A percentile compares a stretch with the other conserved stretches of the same genome.
Evolutionary conservation across 2,329 filamentous ascomycete species (phyloP).

Genomic region (Hypoxylon sp.): DNA sequence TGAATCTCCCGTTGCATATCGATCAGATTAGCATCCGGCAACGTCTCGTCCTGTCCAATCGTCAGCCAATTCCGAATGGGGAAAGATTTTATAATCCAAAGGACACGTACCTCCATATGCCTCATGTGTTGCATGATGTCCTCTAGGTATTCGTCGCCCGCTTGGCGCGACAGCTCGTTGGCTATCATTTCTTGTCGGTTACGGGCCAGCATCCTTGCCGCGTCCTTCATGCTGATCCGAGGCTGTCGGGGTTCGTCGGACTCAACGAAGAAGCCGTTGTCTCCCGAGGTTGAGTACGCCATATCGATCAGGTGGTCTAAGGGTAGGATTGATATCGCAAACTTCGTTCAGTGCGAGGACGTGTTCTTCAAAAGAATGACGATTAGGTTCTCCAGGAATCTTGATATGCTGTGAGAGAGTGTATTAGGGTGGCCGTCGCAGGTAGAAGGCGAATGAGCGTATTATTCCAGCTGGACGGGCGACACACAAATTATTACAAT

Average conservation of each 20-base stretch:
- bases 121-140: constrained; percentile 95
- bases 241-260: constrained; percentile 62
- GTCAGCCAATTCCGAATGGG: constrained; percentile 30
- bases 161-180: constrained; percentile 86
- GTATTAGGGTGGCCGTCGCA: constrained; percentile 54
- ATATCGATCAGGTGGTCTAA: constrained; percentile 55
- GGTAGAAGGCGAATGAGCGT: constrained; percentile 57
- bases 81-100: constrained; percentile 5
- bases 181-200: constrained; percentile 89
- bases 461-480: constrained; percentile 60
- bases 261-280: constrained; percentile 69
- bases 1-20: constrained; percentile 99
- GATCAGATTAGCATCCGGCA: constrained; percentile 96
- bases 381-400: constrained; percentile 67
- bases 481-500: constrained; percentile 64
- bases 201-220: constrained; percentile 81
- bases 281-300: constrained; percentile 58
- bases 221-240: constrained; percentile 79
- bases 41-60: constrained; percentile 75
- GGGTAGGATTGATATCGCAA: constrained; percentile 50
- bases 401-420: constrained; percentile 53
- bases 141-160: constrained; percentile 91
- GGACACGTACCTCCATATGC: constrained; percentile 82
- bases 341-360: constrained; percentile 45
- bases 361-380: constrained; percentile 58